These are phyloP conservation scores for Nemophila menziesii DNA, from an alignment of 257 asterid species.

Conservation along the genomic window DNA sequence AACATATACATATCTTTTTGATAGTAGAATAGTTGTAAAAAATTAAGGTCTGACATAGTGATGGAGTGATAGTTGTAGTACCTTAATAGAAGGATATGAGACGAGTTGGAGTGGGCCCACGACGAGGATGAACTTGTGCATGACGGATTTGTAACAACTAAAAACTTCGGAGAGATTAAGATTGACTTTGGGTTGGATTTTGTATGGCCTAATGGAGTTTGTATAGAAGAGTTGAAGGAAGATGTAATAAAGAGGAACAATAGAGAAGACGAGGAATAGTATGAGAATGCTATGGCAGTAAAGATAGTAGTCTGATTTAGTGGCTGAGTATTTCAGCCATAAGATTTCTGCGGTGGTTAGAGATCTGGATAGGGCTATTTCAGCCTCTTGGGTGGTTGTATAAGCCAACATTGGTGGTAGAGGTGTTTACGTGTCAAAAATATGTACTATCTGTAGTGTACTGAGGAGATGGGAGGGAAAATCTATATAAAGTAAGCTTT, in stretches of 20 bases:
- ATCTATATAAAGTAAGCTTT: no score
- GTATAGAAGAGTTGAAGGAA: constrained; percentile 42
- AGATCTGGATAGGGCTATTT: constrained; percentile 53
- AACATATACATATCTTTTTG: no score
- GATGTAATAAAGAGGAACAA: constrained; percentile 55
- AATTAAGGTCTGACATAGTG: no score
- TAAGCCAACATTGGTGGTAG: constrained; percentile 56
- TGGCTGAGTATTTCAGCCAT: constrained; percentile 78
- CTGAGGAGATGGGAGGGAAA: background rate
- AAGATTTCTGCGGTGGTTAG: constrained; percentile 61
- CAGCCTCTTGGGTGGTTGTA: constrained; percentile 62
- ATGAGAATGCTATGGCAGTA: constrained; percentile 83
- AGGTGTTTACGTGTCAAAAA: background rate
- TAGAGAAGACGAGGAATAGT: constrained; percentile 65
- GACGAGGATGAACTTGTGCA: constrained; percentile 72
- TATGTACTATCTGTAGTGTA: background rate
- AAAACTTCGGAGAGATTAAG: constrained; percentile 47
- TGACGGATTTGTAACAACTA: constrained; percentile 71
- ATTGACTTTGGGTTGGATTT: constrained; percentile 74
- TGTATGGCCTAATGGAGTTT: constrained; percentile 30
- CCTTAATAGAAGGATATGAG: constrained; percentile 74
- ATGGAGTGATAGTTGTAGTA: constrained; percentile 5
- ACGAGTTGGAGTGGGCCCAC: constrained; percentile 94
- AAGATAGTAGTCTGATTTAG: constrained; percentile 78
- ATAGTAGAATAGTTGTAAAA: no score